Evolutionary conservation across 1,139 yeast species (phyloP), one percentile per base, ranked within the genome.

Genomic region (Blastobotrys malaysiensis): DNA sequence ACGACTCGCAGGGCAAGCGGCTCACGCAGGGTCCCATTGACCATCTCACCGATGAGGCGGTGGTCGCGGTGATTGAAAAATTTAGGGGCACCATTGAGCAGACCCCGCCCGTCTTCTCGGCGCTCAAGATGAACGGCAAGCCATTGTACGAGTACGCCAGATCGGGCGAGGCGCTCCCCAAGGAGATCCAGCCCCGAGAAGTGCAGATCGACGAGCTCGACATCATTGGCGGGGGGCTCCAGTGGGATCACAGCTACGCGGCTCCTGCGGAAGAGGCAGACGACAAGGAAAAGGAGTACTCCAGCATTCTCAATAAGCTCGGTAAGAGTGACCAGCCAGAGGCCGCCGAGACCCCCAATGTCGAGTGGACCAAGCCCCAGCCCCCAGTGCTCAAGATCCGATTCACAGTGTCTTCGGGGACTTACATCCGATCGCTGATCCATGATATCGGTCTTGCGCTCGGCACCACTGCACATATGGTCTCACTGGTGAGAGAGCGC

Each of bases 131-230:
- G 84, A 85, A 90, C 65, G 99, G 99, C 24, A 90, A 86, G 70
- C 95, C 96, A 4, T 73, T 95, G 53, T 91, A 93, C 67, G 97
- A 91, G 63, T 95, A 95, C 67, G 99, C 99, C 1, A 79, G 99
- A 62, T 82, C 87, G 61, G 96, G 96, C 0, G 76, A 81, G 47
- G 95, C 96, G 0, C 76, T 93, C 44, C 99, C 99, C 0, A 80
- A 81, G 54, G 80, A 84, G 19, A 89, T 95, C 55, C 84, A 88
- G 64, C 79, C 87, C 1, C 78, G 99, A 62, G 82, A 83, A 39
- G 90, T 89, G 11, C 77, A 76, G 31, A 80, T 93, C 2, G 73
- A 76, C 57, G 77, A 76, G 49, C 68, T 90, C 43, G 75, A 77
- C 21, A 73, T 89, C 1, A 72, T 76, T 44, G 73, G 73, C 2